These are phyloP conservation scores for Amanita thiersii DNA, from an alignment of 768 basidiomycete genomes.

Conservation along the genomic window DNA sequence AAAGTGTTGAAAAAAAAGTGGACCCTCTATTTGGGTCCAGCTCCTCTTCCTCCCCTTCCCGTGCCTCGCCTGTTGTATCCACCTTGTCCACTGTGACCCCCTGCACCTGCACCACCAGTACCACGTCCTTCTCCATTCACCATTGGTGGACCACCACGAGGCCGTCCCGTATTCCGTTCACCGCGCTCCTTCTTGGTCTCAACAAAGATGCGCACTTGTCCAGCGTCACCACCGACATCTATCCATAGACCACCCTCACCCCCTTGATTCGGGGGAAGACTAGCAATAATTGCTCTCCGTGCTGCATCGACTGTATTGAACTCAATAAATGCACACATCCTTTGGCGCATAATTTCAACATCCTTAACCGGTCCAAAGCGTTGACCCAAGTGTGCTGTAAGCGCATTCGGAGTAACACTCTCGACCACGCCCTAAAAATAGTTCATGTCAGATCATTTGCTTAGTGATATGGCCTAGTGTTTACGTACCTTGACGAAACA, in stretches of 20 bases:
- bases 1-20: too few relatives aligned
- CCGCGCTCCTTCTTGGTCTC: slow-evolving; percentile 90
- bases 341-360: slow-evolving; percentile 78
- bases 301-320: slow-evolving; percentile 73
- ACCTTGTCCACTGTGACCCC: slow-evolving; percentile 18
- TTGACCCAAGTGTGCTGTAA: slow-evolving; percentile 40
- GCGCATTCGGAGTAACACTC: slow-evolving; percentile 40
- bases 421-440: slow-evolving; percentile 61
- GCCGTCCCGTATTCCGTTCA: slow-evolving; percentile 61
- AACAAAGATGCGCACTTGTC: slow-evolving; percentile 54
- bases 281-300: slow-evolving; percentile 75
- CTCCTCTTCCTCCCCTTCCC: slow-evolving; percentile 2
- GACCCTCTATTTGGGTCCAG: slow-evolving; percentile 6
- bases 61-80: slow-evolving; percentile 7
- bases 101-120: slow-evolving; percentile 26
- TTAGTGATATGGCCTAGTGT: background rate
- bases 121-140: slow-evolving; percentile 45
- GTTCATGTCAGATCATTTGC: slow-evolving; percentile 1
- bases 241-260: slow-evolving; percentile 88
- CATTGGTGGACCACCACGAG: slow-evolving; percentile 51
- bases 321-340: slow-evolving; percentile 94
- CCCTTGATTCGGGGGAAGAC: slow-evolving; percentile 56
- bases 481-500: slow-evolving; percentile 85
- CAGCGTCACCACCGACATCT: slow-evolving; percentile 49
- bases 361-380: slow-evolving; percentile 84